These are phyloP conservation scores for Cladosporium austrohemisphaericum DNA, from an alignment of 2,329 filamentous ascomycete genomes.

Conservation along the genomic window DNA sequence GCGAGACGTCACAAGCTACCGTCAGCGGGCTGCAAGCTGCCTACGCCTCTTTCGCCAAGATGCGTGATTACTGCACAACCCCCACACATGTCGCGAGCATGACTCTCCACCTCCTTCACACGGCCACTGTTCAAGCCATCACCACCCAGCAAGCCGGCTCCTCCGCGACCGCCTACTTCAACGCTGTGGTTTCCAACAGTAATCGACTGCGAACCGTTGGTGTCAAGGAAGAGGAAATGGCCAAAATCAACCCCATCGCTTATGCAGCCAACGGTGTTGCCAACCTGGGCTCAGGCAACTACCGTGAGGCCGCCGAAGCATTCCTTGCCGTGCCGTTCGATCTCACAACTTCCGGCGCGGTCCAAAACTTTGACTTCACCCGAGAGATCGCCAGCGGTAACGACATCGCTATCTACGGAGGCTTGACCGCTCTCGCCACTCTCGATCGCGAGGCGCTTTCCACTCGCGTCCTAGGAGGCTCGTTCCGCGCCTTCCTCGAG, in stretches of 20 bases:
- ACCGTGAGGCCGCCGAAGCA: constrained; percentile 63
- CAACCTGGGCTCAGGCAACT: constrained; percentile 55
- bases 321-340: constrained; percentile 64
- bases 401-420: constrained; percentile 88
- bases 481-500: constrained; percentile 84
- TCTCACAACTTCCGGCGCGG: constrained; percentile 39
- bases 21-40: constrained; percentile 60
- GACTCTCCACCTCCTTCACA: constrained; percentile 70
- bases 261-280: constrained; percentile 59
- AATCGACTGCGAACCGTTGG: constrained; percentile 43
- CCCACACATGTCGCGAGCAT: constrained; percentile 80
- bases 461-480: constrained; percentile 71
- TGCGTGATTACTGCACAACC: constrained; percentile 86
- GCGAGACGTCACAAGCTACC: constrained; percentile 22
- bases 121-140: constrained; percentile 74
- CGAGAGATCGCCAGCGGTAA: constrained; percentile 74
- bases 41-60: constrained; percentile 73
- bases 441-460: constrained; percentile 79
- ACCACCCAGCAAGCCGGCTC: constrained; percentile 39
- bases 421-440: constrained; percentile 81
- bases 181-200: constrained; percentile 57
- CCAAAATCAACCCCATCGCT: constrained; percentile 62
- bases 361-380: constrained; percentile 54
- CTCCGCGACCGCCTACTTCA: constrained; percentile 41
- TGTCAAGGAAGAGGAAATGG: constrained; percentile 55